These are phyloP conservation scores for Effrenium voratum DNA, from an alignment of 73 alveolate species.

Conservation along the genomic window DNA sequence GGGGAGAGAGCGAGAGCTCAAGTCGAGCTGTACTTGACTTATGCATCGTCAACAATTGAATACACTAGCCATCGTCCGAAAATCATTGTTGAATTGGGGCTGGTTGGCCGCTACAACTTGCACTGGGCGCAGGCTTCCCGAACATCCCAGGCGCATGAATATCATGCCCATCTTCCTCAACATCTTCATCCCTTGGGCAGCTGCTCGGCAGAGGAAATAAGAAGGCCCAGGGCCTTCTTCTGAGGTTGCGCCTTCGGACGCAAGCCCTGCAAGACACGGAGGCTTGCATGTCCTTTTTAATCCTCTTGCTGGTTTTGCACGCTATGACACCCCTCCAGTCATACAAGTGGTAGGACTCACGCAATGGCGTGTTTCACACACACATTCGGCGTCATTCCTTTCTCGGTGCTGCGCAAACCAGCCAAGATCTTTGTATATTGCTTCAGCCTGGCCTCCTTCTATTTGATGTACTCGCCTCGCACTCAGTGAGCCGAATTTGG, in stretches of 20 bases:
- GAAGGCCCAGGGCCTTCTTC: background rate
- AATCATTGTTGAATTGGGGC: too few species aligned
- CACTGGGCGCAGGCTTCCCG: too few species aligned
- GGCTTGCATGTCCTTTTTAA: background rate
- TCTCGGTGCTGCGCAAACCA: background rate
- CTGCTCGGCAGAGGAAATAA: background rate
- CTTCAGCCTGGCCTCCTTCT: constrained; percentile 83
- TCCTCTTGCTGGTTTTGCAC: background rate
- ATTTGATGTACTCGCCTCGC: constrained; percentile 72
- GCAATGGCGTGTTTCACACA: background rate
- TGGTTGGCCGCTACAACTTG: too few species aligned
- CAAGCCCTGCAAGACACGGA: too few species aligned
- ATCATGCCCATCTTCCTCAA: constrained; percentile 78
- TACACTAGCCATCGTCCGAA: too few species aligned
- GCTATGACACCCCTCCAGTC: background rate
- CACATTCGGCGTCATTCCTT: background rate
- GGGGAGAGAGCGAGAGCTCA: too few species aligned
- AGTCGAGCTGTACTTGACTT: too few species aligned
- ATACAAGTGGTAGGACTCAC: background rate
- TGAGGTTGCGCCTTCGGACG: too few species aligned
- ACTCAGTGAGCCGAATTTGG: background rate
- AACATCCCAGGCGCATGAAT: constrained; percentile 86
- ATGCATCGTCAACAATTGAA: too few species aligned
- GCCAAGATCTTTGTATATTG: constrained; percentile 70
- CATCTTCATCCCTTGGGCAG: constrained; percentile 85